Evolutionary conservation across 345 rosid genomes (phyloP).

Genomic region (Citropsis articulata): DNA sequence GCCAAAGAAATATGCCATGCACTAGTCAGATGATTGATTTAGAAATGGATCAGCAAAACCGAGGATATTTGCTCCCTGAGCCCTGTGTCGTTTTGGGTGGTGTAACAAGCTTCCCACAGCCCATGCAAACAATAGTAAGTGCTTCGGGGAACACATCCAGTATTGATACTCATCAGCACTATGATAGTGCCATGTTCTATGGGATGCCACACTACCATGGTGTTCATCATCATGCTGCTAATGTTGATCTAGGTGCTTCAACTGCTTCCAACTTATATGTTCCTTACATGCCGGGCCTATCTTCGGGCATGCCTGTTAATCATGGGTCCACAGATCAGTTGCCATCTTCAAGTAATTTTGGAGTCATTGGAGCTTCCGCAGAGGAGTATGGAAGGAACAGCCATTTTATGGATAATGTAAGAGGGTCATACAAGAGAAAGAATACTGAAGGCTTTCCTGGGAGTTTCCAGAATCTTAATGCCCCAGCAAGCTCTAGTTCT

Average conservation of each 20-base stretch:
- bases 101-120: slow-evolving; percentile 42
- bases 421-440: slow-evolving; percentile 68
- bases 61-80: slow-evolving; percentile 38
- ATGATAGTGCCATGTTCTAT: slow-evolving; percentile 45
- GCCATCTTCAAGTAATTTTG: slow-evolving; percentile 42
- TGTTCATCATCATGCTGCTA: slow-evolving; percentile 48
- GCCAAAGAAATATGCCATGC: slow-evolving; percentile 47
- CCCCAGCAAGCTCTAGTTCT: slow-evolving; percentile 47
- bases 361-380: slow-evolving; percentile 44
- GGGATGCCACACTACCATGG: slow-evolving; percentile 45
- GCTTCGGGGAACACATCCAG: slow-evolving; percentile 37
- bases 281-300: slow-evolving; percentile 34
- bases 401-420: slow-evolving; percentile 48
- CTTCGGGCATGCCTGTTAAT: slow-evolving; percentile 38
- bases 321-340: slow-evolving; percentile 46
- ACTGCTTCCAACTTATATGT: slow-evolving; percentile 42
- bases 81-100: slow-evolving; percentile 51
- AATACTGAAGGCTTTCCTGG: slow-evolving; percentile 49
- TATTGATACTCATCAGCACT: slow-evolving; percentile 42
- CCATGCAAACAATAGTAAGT: slow-evolving; percentile 35
- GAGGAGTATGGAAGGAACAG: slow-evolving; percentile 52
- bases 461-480: slow-evolving; percentile 44
- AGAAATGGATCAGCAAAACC: slow-evolving; percentile 55
- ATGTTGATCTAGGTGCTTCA: slow-evolving; percentile 48
- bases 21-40: slow-evolving; percentile 42